Conservation (phyloP, 2,329 filamentous ascomycete genomes). For the Monilinia polystroma region DNA sequence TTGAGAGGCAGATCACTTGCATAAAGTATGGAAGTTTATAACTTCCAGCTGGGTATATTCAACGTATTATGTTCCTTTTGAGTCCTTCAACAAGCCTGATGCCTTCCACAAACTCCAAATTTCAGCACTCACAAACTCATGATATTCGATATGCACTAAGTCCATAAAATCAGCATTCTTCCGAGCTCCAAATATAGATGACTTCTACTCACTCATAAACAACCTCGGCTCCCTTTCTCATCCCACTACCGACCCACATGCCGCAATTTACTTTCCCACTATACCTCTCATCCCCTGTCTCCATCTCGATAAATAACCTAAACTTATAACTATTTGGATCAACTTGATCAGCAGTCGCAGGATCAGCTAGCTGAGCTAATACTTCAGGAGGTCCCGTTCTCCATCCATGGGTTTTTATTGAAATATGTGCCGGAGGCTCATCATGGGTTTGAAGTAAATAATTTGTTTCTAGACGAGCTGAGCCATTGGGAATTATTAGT, state of each 20-base stretch:
- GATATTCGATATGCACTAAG: conserved; percentile 31
- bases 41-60: not conserved
- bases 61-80: not conserved
- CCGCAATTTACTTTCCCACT: conserved; percentile 51
- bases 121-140: not conserved
- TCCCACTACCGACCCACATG: conserved; percentile 51
- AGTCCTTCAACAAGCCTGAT: not conserved
- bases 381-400: conserved; percentile 48
- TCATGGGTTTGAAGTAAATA: conserved; percentile 52
- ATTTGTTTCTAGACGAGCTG: conserved; percentile 46
- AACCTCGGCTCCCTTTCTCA: conserved; percentile 48
- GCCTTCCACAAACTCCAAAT: not conserved
- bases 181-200: not conserved
- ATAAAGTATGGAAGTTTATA: not conserved
- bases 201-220: conserved; percentile 46
- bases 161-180: conserved; percentile 12
- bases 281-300: conserved; percentile 51
- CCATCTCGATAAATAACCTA: conserved; percentile 51
- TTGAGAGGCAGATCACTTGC: not conserved
- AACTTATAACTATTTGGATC: conserved; percentile 46
- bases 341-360: conserved; percentile 33
- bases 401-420: conserved; percentile 50
- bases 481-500: conserved; percentile 38
- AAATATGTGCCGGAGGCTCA: conserved; percentile 47
- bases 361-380: conserved; percentile 34